Percentiles rank a stretch among this genome's conserved stretches.
Evolutionary conservation across 352 stramenopile species (phyloP).

Genomic region (Aphanomyces euteiches): DNA sequence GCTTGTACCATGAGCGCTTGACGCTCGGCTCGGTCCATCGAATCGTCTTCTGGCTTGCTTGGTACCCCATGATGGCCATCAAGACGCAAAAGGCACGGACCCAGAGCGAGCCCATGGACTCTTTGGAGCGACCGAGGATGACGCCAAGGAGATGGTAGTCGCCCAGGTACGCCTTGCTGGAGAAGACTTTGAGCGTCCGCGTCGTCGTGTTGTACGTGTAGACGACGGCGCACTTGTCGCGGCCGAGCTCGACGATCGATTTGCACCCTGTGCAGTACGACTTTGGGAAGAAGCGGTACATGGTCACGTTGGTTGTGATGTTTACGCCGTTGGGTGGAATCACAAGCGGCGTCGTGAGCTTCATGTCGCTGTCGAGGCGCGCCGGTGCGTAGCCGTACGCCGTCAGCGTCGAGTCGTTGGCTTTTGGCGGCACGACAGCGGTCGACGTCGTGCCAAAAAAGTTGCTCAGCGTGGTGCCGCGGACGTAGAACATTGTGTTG

Average conservation of each 20-base stretch:
- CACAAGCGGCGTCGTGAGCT: slow-evolving; percentile 4
- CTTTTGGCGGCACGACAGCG: neutral
- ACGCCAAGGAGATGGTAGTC: slow-evolving; percentile 4
- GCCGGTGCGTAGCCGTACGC: slow-evolving; percentile 8
- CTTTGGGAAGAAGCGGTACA: slow-evolving; percentile 16
- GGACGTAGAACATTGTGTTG: slow-evolving; percentile 7
- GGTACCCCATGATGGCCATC: slow-evolving; percentile 11
- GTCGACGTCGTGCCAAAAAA: neutral
- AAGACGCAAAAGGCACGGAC: neutral
- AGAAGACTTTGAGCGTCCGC: neutral
- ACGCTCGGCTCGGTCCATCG: slow-evolving; percentile 11
- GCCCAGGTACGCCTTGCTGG: neutral
- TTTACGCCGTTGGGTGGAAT: neutral
- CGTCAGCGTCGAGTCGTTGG: neutral
- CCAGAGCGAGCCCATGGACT: neutral
- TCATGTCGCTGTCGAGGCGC: slow-evolving; percentile 12
- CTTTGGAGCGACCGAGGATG: neutral
- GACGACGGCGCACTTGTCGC: neutral
- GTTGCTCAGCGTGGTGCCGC: slow-evolving; percentile 3
- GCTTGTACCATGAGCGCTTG: neutral
- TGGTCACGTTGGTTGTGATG: neutral
- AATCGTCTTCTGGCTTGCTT: slow-evolving; percentile 12
- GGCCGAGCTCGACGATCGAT: slow-evolving; percentile 15
- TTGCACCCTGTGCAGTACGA: slow-evolving; percentile 25
- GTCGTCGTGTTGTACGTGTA: slow-evolving; percentile 11